These are phyloP conservation scores for Laburnicola sp. DNA, from an alignment of 2,329 filamentous ascomycete genomes.

Conservation along the genomic window DNA sequence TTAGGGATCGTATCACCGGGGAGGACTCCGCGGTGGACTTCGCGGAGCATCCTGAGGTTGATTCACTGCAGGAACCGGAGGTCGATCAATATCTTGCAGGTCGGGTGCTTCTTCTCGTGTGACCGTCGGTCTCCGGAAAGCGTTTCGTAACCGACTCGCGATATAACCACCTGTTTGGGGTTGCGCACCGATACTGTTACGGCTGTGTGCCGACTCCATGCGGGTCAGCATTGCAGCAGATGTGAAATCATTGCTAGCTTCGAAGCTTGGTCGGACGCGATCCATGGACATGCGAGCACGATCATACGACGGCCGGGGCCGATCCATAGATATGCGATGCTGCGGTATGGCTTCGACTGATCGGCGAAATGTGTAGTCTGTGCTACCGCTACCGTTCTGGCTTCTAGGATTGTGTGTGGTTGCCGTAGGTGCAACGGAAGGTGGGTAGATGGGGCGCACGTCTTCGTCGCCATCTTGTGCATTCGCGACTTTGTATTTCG, in stretches of 20 bases:
- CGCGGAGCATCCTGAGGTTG: constrained; percentile 21
- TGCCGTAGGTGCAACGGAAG: constrained; percentile 77
- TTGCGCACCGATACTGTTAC: constrained; percentile 28
- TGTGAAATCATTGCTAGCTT: constrained; percentile 87
- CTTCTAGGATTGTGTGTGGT: constrained; percentile 72
- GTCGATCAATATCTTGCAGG: constrained; percentile 16
- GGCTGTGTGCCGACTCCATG: constrained; percentile 68
- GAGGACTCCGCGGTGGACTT: constrained; percentile 29
- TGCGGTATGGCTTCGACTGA: constrained; percentile 37
- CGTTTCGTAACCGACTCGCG: constrained; percentile 35
- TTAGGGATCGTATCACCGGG: constrained; percentile 13
- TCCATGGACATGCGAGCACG: constrained; percentile 86
- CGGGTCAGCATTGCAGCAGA: constrained; percentile 82
- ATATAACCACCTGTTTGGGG: constrained; percentile 15
- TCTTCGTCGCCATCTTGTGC: constrained; percentile 73
- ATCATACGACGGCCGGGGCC: constrained; percentile 80
- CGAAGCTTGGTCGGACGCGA: constrained; percentile 78
- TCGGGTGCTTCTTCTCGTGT: constrained; percentile 40
- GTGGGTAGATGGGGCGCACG: constrained; percentile 87
- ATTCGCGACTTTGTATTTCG: constrained; percentile 46
- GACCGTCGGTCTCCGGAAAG: constrained; percentile 36
- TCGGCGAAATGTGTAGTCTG: constrained; percentile 71
- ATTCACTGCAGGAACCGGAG: constrained; percentile 24
- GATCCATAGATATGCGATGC: constrained; percentile 41
- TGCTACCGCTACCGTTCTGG: constrained; percentile 91